Percentiles rank a stretch among this genome's conserved stretches.
Evolutionary conservation across 2,329 filamentous ascomycete species (phyloP).

Genomic region (Dendryphion nanum): DNA sequence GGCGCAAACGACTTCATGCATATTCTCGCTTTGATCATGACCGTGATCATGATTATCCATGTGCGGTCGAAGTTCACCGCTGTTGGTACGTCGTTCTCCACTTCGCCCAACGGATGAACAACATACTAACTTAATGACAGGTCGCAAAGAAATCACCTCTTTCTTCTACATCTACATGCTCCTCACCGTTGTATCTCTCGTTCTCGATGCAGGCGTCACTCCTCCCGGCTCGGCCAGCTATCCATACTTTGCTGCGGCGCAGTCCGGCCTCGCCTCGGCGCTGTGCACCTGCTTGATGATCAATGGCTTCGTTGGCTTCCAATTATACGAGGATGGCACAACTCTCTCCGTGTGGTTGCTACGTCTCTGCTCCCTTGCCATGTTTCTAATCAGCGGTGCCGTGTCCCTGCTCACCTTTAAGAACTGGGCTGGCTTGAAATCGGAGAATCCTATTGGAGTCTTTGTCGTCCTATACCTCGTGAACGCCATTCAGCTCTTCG

Average conservation of each 20-base stretch:
- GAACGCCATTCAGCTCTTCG: constrained; percentile 79
- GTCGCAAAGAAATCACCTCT: constrained; percentile 70
- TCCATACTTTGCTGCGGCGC: constrained; percentile 86
- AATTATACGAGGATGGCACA: constrained; percentile 96
- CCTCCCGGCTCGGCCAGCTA: constrained; percentile 78
- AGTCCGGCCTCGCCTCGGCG: constrained; percentile 81
- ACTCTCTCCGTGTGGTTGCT: constrained; percentile 91
- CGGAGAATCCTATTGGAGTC: constrained; percentile 81
- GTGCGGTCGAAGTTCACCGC: constrained; percentile 97
- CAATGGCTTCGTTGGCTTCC: constrained; percentile 98
- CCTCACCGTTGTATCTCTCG: constrained; percentile 81
- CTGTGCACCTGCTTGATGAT: constrained; percentile 87
- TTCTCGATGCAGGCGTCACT: constrained; percentile 89
- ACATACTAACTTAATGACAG: constrained; percentile 37
- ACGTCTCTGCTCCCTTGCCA: constrained; percentile 70
- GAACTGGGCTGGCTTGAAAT: constrained; percentile 79
- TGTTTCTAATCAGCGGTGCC: constrained; percentile 84
- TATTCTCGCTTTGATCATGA: constrained; percentile 87
- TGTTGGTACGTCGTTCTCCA: constrained; percentile 65
- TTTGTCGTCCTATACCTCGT: constrained; percentile 91
- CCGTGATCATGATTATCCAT: constrained; percentile 94
- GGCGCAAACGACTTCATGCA: constrained; percentile 88
- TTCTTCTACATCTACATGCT: constrained; percentile 98
- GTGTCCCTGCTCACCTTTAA: constrained; percentile 92
- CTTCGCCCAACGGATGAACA: constrained; percentile 52